These are phyloP conservation scores for Kurtzmaniella quercitrusa DNA, from an alignment of 1,139 yeast genomes.

Conservation along the genomic window DNA sequence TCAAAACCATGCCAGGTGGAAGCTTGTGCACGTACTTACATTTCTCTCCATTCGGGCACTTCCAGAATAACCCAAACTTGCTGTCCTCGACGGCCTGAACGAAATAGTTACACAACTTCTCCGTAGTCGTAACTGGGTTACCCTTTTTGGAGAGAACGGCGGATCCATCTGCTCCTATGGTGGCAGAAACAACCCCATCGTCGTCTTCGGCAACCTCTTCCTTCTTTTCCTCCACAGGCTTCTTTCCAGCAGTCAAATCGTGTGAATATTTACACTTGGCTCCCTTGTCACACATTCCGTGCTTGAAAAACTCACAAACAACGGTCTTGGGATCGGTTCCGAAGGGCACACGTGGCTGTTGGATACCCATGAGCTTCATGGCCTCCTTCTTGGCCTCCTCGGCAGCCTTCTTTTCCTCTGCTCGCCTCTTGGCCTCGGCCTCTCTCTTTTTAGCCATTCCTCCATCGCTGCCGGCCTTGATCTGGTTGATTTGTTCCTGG, in stretches of 20 bases:
- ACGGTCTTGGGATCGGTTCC: conserved; percentile 98
- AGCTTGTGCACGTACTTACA: conserved; percentile 96
- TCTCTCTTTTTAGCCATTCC: conserved; percentile 66
- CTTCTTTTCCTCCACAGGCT: conserved; percentile 67
- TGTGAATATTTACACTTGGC: conserved; percentile 92
- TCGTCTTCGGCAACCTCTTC: conserved; percentile 91
- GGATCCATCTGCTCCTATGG: conserved; percentile 1
- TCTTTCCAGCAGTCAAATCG: conserved; percentile 81
- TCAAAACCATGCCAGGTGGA: conserved; percentile 94
- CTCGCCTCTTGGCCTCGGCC: conserved; percentile 67
- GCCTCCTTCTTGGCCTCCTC: conserved; percentile 89
- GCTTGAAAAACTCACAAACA: conserved; percentile 84
- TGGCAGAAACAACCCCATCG: conserved; percentile 58
- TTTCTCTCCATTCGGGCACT: conserved; percentile 86
- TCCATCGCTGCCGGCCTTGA: conserved; percentile 59
- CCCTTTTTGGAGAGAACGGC: conserved; percentile 83
- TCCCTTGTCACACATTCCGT: conserved; percentile 88
- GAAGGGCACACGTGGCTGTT: conserved; percentile 84
- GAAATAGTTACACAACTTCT: conserved; percentile 88
- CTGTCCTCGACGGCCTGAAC: conserved; percentile 97
- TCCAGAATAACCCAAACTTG: conserved; percentile 99
- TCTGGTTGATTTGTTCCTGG: conserved; percentile 79
- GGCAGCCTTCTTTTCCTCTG: conserved; percentile 87
- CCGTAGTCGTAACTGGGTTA: conserved; percentile 90
- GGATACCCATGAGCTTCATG: conserved; percentile 68